phyloP scores from a whole-genome alignment of 2,329 filamentous ascomycete genomes.

The Gnomoniopsis sp. region DNA sequence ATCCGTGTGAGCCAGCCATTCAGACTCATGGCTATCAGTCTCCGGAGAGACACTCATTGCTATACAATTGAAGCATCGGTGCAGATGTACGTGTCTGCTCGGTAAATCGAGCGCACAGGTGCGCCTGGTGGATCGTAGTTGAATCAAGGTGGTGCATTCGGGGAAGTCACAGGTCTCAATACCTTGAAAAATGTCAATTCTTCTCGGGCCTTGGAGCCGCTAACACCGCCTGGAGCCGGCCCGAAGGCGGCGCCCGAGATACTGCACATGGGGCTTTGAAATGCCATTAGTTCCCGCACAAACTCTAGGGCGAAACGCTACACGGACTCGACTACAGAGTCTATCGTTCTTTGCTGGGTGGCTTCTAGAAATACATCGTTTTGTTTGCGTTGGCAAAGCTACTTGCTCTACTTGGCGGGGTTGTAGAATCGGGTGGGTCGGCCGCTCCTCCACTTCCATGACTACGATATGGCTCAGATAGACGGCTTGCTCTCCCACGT shows the following conservation, averaged over 20 bases:
- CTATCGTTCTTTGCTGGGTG: not conserved
- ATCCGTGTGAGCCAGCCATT: constrained; percentile 1
- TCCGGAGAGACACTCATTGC: constrained; percentile 6
- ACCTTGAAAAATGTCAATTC: not conserved
- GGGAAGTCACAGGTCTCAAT: not conserved
- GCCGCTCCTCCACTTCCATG: not conserved
- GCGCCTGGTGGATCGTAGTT: not conserved
- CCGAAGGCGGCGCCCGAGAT: not conserved
- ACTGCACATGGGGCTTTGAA: not conserved
- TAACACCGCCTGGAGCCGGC: not conserved
- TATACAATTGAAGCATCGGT: not conserved
- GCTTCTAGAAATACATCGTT: constrained; percentile 7
- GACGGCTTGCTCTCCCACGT: not conserved
- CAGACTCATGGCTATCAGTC: constrained; percentile 1
- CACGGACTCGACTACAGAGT: not conserved
- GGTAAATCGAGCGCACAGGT: too few relatives aligned
- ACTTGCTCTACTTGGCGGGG: not conserved
- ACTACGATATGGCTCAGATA: not conserved
- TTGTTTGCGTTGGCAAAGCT: constrained; percentile 5
- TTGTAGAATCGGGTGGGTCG: not conserved
- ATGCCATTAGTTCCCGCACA: too few relatives aligned
- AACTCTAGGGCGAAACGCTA: not conserved
- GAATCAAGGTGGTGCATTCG: not conserved
- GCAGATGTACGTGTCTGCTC: not conserved
- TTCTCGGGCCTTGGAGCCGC: not conserved